Conservation (phyloP, 2,329 filamentous ascomycete genomes). For the Didymosphaeria variabile region DNA sequence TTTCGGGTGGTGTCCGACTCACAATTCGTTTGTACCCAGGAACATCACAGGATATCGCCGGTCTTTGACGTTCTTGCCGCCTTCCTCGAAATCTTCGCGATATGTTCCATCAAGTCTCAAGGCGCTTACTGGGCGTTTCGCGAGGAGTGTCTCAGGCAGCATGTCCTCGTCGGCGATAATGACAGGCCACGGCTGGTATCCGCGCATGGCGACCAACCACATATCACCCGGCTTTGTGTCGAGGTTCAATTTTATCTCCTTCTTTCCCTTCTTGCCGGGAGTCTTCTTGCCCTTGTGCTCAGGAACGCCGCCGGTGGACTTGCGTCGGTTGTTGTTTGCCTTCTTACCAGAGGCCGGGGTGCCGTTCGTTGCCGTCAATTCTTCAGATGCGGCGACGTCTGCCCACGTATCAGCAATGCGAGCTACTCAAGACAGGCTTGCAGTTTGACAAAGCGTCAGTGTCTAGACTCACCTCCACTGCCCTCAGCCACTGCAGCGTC, state of each 20-base stretch:
- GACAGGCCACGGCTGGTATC: slow-evolving; percentile 92
- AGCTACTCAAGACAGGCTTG: background rate
- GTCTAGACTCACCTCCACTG: slow-evolving; percentile 36
- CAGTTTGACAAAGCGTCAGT: background rate
- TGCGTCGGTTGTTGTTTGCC: slow-evolving; percentile 63
- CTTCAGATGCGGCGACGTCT: slow-evolving; percentile 46
- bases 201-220: slow-evolving; percentile 93
- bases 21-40: slow-evolving; percentile 96
- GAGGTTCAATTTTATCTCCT: slow-evolving; percentile 71
- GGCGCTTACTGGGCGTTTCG: slow-evolving; percentile 83
- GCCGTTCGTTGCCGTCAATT: slow-evolving; percentile 56
- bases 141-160: slow-evolving; percentile 81
- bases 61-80: slow-evolving; percentile 84
- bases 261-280: slow-evolving; percentile 80
- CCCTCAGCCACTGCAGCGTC: slow-evolving; percentile 30
- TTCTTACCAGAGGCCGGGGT: slow-evolving; percentile 55
- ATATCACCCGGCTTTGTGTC: slow-evolving; percentile 90
- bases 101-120: slow-evolving; percentile 84
- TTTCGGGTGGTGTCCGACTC: slow-evolving; percentile 57
- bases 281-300: slow-evolving; percentile 76
- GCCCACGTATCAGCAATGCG: slow-evolving; percentile 6
- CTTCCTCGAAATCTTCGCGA: slow-evolving; percentile 85
- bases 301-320: slow-evolving; percentile 68
- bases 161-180: slow-evolving; percentile 95
- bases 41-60: slow-evolving; percentile 96